phyloP scores from a whole-genome alignment of 2,329 filamentous ascomycete species.

The Nakataea oryzae region DNA sequence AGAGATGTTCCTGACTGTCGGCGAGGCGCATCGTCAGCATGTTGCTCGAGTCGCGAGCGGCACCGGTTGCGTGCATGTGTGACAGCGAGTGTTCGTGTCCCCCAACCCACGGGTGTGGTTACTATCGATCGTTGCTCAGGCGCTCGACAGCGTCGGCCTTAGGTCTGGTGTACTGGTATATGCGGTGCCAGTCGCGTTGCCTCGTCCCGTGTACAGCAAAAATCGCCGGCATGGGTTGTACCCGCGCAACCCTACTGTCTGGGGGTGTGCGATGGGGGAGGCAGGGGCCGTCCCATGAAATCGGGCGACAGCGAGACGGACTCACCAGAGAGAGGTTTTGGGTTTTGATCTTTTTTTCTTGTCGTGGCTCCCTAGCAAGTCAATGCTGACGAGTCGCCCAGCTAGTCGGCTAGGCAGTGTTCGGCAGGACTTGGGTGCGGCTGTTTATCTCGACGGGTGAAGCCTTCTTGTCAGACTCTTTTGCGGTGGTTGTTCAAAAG shows the following conservation, averaged over 20 bases:
- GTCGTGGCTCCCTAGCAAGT: background rate
- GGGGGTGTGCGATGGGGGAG: background rate
- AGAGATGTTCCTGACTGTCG: background rate
- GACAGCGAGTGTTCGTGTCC: background rate
- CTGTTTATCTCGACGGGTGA: background rate
- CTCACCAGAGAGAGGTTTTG: background rate
- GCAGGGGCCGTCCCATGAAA: background rate
- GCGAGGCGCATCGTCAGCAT: too few relatives aligned
- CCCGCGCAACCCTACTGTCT: background rate
- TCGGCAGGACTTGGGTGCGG: background rate
- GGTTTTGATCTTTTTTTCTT: background rate
- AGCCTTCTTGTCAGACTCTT: background rate
- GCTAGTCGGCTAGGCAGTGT: background rate
- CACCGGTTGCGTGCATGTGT: background rate
- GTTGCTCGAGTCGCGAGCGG: background rate
- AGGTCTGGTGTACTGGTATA: background rate
- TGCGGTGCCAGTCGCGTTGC: background rate
- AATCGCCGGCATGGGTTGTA: conserved; percentile 2
- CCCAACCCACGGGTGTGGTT: background rate
- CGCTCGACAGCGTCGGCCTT: background rate
- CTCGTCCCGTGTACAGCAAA: background rate
- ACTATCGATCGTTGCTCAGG: background rate
- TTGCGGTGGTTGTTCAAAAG: background rate
- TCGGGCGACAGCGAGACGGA: background rate
- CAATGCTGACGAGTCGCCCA: background rate